Evolutionary conservation across 176 grass and related monocot genomes (phyloP), one percentile per base, ranked within the genome.

Genomic region (Lolium rigidum): DNA sequence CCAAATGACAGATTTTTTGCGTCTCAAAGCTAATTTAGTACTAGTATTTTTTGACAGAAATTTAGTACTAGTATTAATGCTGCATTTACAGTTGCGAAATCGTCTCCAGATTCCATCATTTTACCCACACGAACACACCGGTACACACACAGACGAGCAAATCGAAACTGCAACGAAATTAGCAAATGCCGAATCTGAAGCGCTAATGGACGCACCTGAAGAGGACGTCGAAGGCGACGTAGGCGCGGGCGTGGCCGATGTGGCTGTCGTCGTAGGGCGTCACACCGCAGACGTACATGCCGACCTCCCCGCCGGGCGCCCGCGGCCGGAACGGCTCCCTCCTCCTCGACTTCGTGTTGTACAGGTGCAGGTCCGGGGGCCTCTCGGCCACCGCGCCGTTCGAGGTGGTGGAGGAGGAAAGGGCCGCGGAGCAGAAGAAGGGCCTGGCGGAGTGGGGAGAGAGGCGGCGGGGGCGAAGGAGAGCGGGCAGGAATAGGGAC

Each of bases 241-340:
- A 98, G 65, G 89, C 95, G 35, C 95, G 86, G 25, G 95, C 95
- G 80, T 98, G 95, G 22, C 95, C 95, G 82, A 98, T 92, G 83
- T 98, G 95, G 80, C 95, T 95, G 93, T 93, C 84, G 84, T 98
- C 95, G 77, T 98, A 98, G 22, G 93, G 80, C 58, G 95, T 98
- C 77, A 98, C 89, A n/a, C 95, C 95, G 70, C 95, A 98, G 18
- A 98, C 95, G 87, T 98, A 98, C 95, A 98, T 98, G 60, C 95
- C 91, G 49, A 94, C 93, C 81, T 87, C 88, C 18, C 93, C 88
- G 38, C 72, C 80, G 16, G 89, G 86, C 31, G 73, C 86, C 59
- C 90, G 88, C 0, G 96, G 83, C 26, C 67, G 81, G 41, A 98
- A 98, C 37, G 28, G 88, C 81, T 92, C 91, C 90, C 92, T 98